phyloP scores from a whole-genome alignment of 139 green algal genomes.

The Volvox reticuliferus region DNA sequence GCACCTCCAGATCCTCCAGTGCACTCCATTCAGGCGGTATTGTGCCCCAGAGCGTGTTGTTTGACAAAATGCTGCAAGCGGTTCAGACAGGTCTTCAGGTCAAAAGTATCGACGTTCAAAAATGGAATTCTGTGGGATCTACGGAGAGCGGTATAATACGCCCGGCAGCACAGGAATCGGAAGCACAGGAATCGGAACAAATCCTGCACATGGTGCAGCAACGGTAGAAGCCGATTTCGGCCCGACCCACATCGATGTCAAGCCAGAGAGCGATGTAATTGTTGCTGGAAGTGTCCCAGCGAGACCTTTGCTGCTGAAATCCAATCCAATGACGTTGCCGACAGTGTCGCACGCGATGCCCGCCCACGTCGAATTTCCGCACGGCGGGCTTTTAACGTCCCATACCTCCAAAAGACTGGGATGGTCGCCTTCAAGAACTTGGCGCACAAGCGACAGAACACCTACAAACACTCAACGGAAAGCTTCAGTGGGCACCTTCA shows the following conservation, averaged over 20 bases:
- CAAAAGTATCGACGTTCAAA: too few relatives aligned
- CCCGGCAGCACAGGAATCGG: not conserved
- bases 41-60: constrained; percentile 8
- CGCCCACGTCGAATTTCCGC: not conserved
- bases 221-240: not conserved
- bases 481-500: too few relatives aligned
- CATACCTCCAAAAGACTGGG: not conserved
- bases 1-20: constrained; percentile 12
- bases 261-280: not conserved
- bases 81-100: not conserved
- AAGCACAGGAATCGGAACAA: not conserved
- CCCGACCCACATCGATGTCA: constrained; percentile 27
- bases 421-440: not conserved
- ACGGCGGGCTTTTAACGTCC: not conserved
- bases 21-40: constrained; percentile 20
- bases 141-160: too few relatives aligned
- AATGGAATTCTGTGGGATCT: too few relatives aligned
- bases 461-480: not conserved
- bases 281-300: not conserved
- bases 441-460: not conserved
- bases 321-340: not conserved
- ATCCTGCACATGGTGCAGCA: not conserved
- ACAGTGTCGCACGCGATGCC: not conserved
- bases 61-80: constrained; percentile 13
- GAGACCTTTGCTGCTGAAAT: not conserved